Percentiles rank a stretch among this genome's conserved stretches.
Conservation (phyloP, 1,284 basidiomycete genomes). For the Leucoagaricus sp. region DNA sequence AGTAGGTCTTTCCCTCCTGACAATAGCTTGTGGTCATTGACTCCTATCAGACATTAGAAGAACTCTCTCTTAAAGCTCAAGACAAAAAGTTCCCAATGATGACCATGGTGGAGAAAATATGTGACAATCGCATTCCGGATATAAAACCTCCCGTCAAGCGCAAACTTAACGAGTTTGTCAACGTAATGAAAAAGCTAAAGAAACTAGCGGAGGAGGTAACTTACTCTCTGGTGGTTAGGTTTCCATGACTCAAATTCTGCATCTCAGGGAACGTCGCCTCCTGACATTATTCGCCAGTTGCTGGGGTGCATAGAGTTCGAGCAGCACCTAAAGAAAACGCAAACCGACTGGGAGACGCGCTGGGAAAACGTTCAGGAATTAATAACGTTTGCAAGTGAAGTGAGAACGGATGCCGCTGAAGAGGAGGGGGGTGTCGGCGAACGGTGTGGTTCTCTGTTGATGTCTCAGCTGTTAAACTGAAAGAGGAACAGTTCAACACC, state of each 20-base stretch:
- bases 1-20: conserved; percentile 38
- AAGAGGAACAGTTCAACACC: conserved; percentile 56
- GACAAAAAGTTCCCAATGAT: conserved; percentile 57
- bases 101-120: conserved; percentile 62
- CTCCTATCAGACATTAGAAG: conserved; percentile 54
- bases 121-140: conserved; percentile 59
- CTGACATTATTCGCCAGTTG: conserved; percentile 65
- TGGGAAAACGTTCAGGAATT: conserved; percentile 91
- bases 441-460: conserved; percentile 10
- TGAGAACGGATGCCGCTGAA: conserved; percentile 31
- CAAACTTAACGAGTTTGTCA: conserved; percentile 64
- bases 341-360: conserved; percentile 73
- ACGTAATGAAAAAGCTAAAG: conserved; percentile 55
- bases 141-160: conserved; percentile 67
- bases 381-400: conserved; percentile 68
- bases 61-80: conserved; percentile 58
- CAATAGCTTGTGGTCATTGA: neutral
- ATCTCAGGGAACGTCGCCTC: conserved; percentile 58
- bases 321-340: conserved; percentile 68
- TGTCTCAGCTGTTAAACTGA: neutral
- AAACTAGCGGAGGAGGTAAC: conserved; percentile 52
- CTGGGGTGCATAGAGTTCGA: conserved; percentile 68
- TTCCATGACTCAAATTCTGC: neutral
- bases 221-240: conserved; percentile 1
- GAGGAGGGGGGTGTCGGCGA: conserved; percentile 16